phyloP scores from a whole-genome alignment of 2,329 filamentous ascomycete genomes.

The Cryphonectria japonica region DNA sequence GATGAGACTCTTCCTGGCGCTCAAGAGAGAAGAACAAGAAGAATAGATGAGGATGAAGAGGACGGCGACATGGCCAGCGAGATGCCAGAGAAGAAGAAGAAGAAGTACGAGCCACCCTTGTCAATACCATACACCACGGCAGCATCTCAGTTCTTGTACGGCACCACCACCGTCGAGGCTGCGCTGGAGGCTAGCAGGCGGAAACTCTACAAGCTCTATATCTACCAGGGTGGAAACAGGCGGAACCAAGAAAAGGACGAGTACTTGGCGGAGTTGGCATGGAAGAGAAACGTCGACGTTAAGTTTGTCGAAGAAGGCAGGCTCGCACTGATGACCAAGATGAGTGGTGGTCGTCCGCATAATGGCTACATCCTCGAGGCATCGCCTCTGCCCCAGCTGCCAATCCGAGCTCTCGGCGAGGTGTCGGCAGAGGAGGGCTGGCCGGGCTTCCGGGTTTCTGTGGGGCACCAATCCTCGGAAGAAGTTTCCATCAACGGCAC shows the following conservation, averaged over 20 bases:
- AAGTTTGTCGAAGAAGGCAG: slow-evolving; percentile 63
- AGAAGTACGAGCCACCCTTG: slow-evolving; percentile 28
- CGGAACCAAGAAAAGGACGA: slow-evolving; percentile 46
- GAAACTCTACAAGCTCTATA: slow-evolving; percentile 82
- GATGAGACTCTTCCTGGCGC: slow-evolving; percentile 7
- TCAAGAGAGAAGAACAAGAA: background rate
- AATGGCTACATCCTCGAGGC: slow-evolving; percentile 89
- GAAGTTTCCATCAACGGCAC: slow-evolving; percentile 75
- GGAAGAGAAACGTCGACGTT: slow-evolving; percentile 55
- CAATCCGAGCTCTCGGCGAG: slow-evolving; percentile 61
- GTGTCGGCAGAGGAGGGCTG: slow-evolving; percentile 49
- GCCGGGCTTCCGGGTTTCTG: slow-evolving; percentile 59
- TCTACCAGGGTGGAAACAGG: slow-evolving; percentile 65
- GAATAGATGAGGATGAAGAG: background rate
- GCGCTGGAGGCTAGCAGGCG: slow-evolving; percentile 70
- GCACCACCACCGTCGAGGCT: slow-evolving; percentile 77
- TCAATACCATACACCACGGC: slow-evolving; percentile 70
- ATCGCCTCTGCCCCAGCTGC: slow-evolving; percentile 76
- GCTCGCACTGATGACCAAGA: slow-evolving; percentile 76
- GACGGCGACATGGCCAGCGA: slow-evolving; percentile 12
- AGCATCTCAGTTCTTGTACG: slow-evolving; percentile 90
- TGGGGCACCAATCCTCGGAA: slow-evolving; percentile 74
- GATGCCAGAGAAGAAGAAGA: slow-evolving; percentile 23
- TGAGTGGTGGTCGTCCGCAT: slow-evolving; percentile 81
- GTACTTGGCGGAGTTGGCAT: slow-evolving; percentile 51